Evolutionary conservation across 768 basidiomycete species (phyloP).

Genomic region (Amanita pallidorosea): DNA sequence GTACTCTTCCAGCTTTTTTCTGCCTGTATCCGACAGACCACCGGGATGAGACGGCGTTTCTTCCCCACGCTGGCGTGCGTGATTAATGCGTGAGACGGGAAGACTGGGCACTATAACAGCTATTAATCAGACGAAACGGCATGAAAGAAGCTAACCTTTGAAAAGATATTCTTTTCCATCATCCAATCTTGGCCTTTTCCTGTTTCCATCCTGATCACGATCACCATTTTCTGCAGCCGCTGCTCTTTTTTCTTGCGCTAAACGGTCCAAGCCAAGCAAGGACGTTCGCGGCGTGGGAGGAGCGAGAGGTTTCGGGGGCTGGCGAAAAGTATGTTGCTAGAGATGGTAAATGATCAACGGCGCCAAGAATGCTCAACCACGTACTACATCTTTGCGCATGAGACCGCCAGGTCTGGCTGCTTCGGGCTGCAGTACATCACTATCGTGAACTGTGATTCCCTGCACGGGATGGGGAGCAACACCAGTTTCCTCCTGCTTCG

Average conservation of each 20-base stretch:
- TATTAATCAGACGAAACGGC: neutral
- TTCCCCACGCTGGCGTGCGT: constrained; percentile 64
- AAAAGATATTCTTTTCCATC: constrained; percentile 65
- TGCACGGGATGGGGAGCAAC: constrained; percentile 47
- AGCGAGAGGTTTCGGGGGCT: constrained; percentile 62
- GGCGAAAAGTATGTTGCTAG: constrained; percentile 73
- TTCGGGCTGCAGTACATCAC: constrained; percentile 78
- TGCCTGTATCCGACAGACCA: constrained; percentile 71
- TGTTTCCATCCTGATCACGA: constrained; percentile 27
- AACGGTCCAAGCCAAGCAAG: constrained; percentile 74
- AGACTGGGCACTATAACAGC: constrained; percentile 61
- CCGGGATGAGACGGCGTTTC: constrained; percentile 93
- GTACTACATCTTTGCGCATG: constrained; percentile 52
- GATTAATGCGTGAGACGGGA: constrained; percentile 43
- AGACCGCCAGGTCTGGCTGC: constrained; percentile 71
- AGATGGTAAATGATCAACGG: constrained; percentile 4
- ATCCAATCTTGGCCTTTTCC: constrained; percentile 58
- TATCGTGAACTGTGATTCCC: constrained; percentile 70
- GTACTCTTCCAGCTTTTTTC: constrained; percentile 67
- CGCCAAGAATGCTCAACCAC: constrained; percentile 10
- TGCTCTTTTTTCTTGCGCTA: constrained; percentile 82
- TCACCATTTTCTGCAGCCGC: constrained; percentile 36
- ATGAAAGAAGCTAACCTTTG: constrained; percentile 53
- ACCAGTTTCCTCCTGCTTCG: constrained; percentile 50
- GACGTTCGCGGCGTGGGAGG: constrained; percentile 74